Evolutionary conservation across 2,329 filamentous ascomycete genomes (phyloP).

Genomic region (Sporothrix pseudoabietina): DNA sequence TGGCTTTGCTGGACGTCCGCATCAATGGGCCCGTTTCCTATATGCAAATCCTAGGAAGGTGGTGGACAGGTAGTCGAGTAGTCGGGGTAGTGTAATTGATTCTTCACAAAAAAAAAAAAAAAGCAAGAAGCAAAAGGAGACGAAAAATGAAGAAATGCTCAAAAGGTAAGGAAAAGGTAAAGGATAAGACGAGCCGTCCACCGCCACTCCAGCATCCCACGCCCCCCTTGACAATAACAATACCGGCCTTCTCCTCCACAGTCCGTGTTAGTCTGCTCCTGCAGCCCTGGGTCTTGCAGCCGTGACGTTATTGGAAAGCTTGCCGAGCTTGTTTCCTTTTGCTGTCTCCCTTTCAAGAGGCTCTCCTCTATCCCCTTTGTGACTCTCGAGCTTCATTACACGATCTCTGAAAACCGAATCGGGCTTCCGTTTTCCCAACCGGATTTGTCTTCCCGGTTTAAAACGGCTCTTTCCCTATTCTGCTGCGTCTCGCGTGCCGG

Average conservation of each 20-base stretch:
- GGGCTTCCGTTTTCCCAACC: neutral
- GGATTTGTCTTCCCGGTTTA: slow-evolving; percentile 22
- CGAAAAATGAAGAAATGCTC: neutral
- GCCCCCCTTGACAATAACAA: neutral
- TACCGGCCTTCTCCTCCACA: slow-evolving; percentile 14
- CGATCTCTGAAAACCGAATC: neutral
- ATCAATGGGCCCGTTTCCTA: slow-evolving; percentile 9
- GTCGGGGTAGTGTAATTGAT: neutral
- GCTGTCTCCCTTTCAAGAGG: neutral
- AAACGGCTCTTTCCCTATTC: neutral
- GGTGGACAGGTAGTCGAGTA: neutral
- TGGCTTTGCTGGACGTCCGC: slow-evolving; percentile 13
- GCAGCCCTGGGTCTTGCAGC: neutral
- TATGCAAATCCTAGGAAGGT: slow-evolving; percentile 12
- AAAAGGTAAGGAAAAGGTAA: neutral
- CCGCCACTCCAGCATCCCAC: neutral
- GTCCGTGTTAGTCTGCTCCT: slow-evolving; percentile 13
- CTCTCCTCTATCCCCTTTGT: neutral
- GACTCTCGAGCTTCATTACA: neutral
- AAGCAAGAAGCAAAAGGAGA: neutral
- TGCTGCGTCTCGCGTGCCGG: neutral
- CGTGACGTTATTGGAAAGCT: neutral
- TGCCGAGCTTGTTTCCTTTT: neutral
- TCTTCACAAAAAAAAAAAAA: neutral
- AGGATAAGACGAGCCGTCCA: slow-evolving; percentile 17